Percentiles rank a stretch among this genome's conserved stretches.
Conservation (phyloP, 2,329 filamentous ascomycete genomes). For the Aspergillus sp. region DNA sequence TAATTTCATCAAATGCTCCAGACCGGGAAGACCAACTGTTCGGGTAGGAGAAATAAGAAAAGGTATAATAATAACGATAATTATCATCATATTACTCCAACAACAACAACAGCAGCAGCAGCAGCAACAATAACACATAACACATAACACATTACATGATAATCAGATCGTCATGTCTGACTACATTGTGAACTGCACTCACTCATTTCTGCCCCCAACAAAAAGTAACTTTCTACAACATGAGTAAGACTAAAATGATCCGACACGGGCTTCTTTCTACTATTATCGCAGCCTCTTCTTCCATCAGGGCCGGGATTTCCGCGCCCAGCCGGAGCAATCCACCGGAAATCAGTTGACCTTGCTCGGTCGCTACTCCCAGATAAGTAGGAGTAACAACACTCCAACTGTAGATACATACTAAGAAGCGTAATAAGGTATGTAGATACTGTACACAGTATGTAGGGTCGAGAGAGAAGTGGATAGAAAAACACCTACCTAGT, state of each 20-base stretch:
- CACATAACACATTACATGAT: too few relatives aligned
- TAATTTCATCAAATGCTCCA: too few relatives aligned
- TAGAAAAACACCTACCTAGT: too few relatives aligned
- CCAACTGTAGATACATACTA: not conserved
- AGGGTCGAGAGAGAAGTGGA: too few relatives aligned
- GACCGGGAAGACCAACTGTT: slow-evolving; percentile 2
- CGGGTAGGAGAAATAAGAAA: not conserved
- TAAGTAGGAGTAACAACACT: too few relatives aligned
- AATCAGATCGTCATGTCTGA: not conserved
- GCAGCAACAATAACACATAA: too few relatives aligned
- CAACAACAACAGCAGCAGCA: too few relatives aligned
- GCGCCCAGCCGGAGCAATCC: not conserved
- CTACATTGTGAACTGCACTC: not conserved
- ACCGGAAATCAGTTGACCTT: not conserved
- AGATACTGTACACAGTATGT: too few relatives aligned
- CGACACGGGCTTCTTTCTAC: not conserved
- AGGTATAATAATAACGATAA: too few relatives aligned
- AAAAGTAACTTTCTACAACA: not conserved
- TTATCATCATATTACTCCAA: too few relatives aligned
- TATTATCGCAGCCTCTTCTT: not conserved
- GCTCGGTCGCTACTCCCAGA: not conserved
- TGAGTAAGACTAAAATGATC: not conserved
- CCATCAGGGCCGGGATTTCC: not conserved
- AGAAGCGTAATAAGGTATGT: not conserved
- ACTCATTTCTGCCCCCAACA: not conserved